Evolutionary conservation across 2,329 filamentous ascomycete species (phyloP), one percentile per base, ranked within the genome.

Genomic region (Didymella glomerata): DNA sequence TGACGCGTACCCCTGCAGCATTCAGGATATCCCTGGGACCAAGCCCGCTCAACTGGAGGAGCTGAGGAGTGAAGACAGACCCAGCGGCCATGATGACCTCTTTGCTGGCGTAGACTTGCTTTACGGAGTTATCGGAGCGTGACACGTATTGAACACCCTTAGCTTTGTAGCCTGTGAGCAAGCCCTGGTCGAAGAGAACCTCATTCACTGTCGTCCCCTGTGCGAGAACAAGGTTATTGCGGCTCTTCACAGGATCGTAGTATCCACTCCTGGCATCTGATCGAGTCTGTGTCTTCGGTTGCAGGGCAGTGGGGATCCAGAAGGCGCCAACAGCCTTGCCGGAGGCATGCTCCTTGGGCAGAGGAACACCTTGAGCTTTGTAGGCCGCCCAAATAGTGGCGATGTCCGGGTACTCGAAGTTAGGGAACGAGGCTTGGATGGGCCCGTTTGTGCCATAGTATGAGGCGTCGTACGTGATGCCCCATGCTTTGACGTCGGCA

Each of bases 1-100:
- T 72, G 1, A 75, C 65, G 1, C 46, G 50, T 16, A 77, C 59
- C 1, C 63, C 64, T 7, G 72, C 71, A 30, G 66, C 65, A 5
- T 48, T 45, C 1, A 76, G 62, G 0, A 72, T 63, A 4, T 52
- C 18, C 32, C 62, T 65, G 0, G 72, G 72, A 0, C 74, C 74
- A 8, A 77, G 61, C 1, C 73, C 74, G 34, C 68, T 72, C 8
- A 72, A 62, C 42, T 70, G 68, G 1, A 76, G n/a, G 85, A 80
- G 16, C 86, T 76, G 72, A 84, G 85, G 5, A 82, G 87, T 10
- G 84, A 86, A 68, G 83, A 82, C 40, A 85, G 66, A 76, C 27
- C 80, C 83, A 0, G 88, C 88, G 0, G 85, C 86, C 2, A 90
- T 71, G 36, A 90, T 82, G 9, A 89, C 81, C 62, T 90, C 87